Conservation (phyloP, 2,329 filamentous ascomycete genomes). For the Mollisia scopiformis region DNA sequence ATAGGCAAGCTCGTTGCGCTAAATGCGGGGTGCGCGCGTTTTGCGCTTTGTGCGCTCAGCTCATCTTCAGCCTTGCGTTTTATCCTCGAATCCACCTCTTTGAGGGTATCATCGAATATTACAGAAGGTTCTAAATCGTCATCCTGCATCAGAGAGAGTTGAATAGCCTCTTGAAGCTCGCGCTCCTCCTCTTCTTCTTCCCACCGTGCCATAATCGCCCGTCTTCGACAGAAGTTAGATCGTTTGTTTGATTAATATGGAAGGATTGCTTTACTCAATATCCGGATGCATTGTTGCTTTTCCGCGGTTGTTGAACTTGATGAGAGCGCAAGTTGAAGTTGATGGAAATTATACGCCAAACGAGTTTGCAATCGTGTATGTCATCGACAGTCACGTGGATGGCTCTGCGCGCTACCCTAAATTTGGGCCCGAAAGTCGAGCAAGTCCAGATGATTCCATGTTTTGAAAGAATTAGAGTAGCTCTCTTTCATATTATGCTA, state of each 20-base stretch:
- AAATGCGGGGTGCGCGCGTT: neutral
- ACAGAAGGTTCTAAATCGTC: neutral
- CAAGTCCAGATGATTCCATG: too few relatives aligned
- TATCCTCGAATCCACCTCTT: constrained; percentile 2
- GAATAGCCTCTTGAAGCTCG: constrained; percentile 3
- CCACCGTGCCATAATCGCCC: neutral
- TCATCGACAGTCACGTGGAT: too few relatives aligned
- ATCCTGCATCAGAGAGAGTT: neutral
- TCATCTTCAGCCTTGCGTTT: constrained; percentile 19
- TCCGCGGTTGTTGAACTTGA: too few relatives aligned
- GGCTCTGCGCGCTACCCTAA: too few relatives aligned
- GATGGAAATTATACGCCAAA: too few relatives aligned
- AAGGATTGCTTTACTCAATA: neutral
- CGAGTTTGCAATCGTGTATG: too few relatives aligned
- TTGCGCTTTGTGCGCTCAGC: neutral
- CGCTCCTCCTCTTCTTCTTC: constrained; percentile 7
- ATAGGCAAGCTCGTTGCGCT: neutral
- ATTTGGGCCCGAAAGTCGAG: too few relatives aligned
- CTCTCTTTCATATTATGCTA: too few relatives aligned
- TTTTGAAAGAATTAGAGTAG: too few relatives aligned
- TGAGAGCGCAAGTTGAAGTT: too few relatives aligned
- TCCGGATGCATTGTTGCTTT: neutral
- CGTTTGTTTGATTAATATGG: neutral
- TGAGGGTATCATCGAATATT: constrained; percentile 2
- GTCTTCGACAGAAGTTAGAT: constrained; percentile 5